Base-by-base conservation (phyloP, 306 rosid genomes). In the Delonix regia region DNA sequence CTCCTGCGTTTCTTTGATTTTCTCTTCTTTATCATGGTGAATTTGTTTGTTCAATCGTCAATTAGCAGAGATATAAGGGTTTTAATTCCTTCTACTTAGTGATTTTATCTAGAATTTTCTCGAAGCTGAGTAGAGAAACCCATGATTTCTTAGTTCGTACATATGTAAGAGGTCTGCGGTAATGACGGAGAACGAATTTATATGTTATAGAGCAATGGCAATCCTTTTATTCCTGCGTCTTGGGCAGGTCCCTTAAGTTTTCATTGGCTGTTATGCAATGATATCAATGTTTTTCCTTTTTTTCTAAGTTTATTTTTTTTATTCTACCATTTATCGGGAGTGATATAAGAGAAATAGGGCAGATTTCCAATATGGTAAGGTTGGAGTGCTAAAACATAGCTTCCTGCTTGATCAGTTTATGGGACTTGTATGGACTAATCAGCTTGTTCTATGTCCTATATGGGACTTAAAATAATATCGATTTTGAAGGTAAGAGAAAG, bases 11-110 rank as follows among this genome's bases (percentile, higher is more conserved):
- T 41, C 41, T 28, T 36, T 42, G 19, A 12, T 66, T 57, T 15
- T 55, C 8, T 66, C 19, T 56, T 14, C 12, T 6, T 22, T 15
- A 0, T 76, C 19, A 12, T 24, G 47, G 3, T 62, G 24, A 9
- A 4, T 33, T 62, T 15, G 15, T 62, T 36, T 9, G 5, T 19
- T 38, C 48, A 21, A 55, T 81, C 62, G 15, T 74, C 67, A 55
- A 66, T 82, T 68, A 7, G 4, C 16, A 3, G 5, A 18, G 12
- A 10, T 14, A 10, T 70, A 85, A 85, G 85, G 91, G 82, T 82
- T 87, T 84, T 56, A 5, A 36, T 38, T 38, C 7, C 36, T 27
- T 63, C 16, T 61, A 30, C 4, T 61, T 34, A 63, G 25, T 67
- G 0, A 44, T 13, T 45, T 86, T 61, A 1, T 82, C 25, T 48